Base-by-base conservation (phyloP, 2,329 filamentous ascomycete genomes). In the Pestalotiopsis sp. region DNA sequence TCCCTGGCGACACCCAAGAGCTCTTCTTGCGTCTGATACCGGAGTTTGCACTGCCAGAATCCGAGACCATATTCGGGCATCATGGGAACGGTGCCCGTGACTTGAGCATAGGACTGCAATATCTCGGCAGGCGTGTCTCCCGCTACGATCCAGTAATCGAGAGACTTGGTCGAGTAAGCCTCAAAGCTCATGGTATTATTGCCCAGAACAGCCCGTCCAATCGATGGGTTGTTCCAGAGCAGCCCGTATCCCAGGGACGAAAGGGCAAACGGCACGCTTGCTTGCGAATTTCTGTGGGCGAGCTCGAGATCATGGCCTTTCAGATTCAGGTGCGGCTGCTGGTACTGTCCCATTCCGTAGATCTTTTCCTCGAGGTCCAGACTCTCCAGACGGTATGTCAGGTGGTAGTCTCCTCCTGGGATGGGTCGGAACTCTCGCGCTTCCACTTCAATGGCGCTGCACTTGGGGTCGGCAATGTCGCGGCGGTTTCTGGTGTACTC, bases 301-400 rank as follows among this genome's bases (percentile, higher is more conserved):
- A 92, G 83, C 74, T 92, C 90, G 1, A 91, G 76, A 68, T 91
- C 88, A 0, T 81, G 75, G 0, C 90, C 90, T 72, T 91, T 91
- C 63, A 91, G 81, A 73, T 91, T 83, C n/a, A 92, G 80, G 65
- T 82, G 84, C 0, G 87, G 86, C 71, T 92, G 89, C 73, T 92
- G 90, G 69, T 92, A 91, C 77, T 92, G 90, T 0, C 90, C 90
- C 89, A 91, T 91, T 23, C 90, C 90, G 73, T 84, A 92, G n/a
- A 92, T 86, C 74, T 85, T 87, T 75, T 92, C 90, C 20, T 85
- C 79, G 0, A 79, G 77, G 66, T 85, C 77, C 66, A 87, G 74
- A 1, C 85, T 67, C 75, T 91, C 89, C 66, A 91, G 84, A 0
- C 90, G 82, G 71, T 85, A 80, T 0, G 87, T 90, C 9, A 91